Conservation (phyloP, 2,329 filamentous ascomycete genomes). For the Calonectria hongkongensis region DNA sequence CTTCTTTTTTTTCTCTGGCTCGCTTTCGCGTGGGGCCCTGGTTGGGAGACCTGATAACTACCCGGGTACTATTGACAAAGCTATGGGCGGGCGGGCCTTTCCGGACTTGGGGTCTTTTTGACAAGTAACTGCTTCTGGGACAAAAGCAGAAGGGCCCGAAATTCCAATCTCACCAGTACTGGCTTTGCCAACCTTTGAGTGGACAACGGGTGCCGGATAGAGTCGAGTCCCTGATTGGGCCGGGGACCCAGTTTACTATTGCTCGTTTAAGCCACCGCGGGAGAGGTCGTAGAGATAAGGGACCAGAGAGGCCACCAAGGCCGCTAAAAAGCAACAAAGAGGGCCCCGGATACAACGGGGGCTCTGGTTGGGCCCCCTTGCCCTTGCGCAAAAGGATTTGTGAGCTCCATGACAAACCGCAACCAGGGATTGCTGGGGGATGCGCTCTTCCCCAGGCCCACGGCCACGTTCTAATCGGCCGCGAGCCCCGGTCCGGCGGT, state of each 20-base stretch:
- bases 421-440: not conserved
- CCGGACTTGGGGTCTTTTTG: not conserved
- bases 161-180: not conserved
- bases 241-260: constrained; percentile 9
- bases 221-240: not conserved
- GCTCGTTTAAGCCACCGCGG: constrained; percentile 23
- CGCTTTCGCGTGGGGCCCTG: not conserved
- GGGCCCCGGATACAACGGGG: not conserved
- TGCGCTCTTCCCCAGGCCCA: constrained; percentile 28
- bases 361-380: not conserved
- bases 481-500: not conserved
- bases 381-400: constrained; percentile 30
- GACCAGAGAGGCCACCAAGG: not conserved
- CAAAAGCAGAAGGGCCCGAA: not conserved
- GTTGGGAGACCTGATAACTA: not conserved
- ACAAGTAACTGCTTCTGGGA: not conserved
- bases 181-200: not conserved
- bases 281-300: constrained; percentile 21
- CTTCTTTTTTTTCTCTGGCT: not conserved
- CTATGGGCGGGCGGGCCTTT: constrained; percentile 6
- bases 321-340: constrained; percentile 26
- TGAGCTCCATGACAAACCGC: constrained; percentile 42
- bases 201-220: not conserved
- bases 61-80: not conserved
- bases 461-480: constrained; percentile 26